Evolutionary conservation across 495 filamentous ascomycete species (phyloP).

Genomic region (Penicillium manginii): DNA sequence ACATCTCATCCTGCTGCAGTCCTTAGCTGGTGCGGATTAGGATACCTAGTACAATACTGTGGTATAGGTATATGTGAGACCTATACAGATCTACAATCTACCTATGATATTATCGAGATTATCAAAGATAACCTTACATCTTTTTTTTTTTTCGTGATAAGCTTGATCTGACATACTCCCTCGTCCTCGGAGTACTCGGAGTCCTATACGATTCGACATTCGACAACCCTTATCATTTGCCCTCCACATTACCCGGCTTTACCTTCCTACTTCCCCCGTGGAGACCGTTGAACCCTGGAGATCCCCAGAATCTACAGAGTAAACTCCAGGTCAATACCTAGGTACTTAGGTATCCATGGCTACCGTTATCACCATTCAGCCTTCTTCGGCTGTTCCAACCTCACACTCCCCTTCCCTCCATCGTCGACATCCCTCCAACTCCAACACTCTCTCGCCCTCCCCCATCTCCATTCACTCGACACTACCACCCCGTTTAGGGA

Average conservation of each 20-base stretch:
- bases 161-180: constrained; percentile 27
- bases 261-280: constrained; percentile 4
- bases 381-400: constrained; percentile 36
- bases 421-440: constrained; percentile 27
- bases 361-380: constrained; percentile 51
- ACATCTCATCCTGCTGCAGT: constrained; percentile 37
- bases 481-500: constrained; percentile 30
- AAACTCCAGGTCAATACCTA: too few relatives aligned
- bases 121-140: constrained; percentile 25
- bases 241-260: constrained; percentile 1
- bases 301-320: neutral
- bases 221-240: too few relatives aligned
- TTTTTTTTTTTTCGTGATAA: constrained; percentile 27
- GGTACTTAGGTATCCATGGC: constrained; percentile 41
- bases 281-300: neutral
- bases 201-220: neutral
- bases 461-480: constrained; percentile 33
- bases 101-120: neutral
- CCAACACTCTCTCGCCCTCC: constrained; percentile 34
- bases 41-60: constrained; percentile 1
- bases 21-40: constrained; percentile 26
- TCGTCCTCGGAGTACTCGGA: constrained; percentile 3
- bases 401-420: constrained; percentile 27
- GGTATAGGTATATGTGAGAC: neutral
- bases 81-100: neutral